Evolutionary conservation across 2,329 filamentous ascomycete genomes (phyloP), one percentile per base, ranked within the genome.

Genomic region (Colletotrichum cordylinicola): DNA sequence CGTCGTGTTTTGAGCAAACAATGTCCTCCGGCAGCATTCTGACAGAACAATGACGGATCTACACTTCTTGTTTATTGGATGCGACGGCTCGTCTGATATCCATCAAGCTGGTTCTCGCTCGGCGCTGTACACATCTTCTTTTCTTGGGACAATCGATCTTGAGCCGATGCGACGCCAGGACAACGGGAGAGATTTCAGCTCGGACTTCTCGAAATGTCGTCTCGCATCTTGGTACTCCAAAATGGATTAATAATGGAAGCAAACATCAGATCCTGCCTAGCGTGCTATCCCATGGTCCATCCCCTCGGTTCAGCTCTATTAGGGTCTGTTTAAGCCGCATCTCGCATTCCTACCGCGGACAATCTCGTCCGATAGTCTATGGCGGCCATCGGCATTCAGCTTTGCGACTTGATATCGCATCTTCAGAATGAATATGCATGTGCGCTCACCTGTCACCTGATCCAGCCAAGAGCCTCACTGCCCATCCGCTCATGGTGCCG

Each of bases 31-130:
- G 37, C 55, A 29, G 39, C 67, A 70, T 61, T 37, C 55, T 75
- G 64, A 68, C 64, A 65, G 73, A 65, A 68, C 58, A 62, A 73
- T 75, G 70, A 73, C 64, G 73, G 64, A 62, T 55, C 55, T n/a
- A 8, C 27, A 13, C 13, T 61, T 61, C 31, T 61, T 21, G 39
- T 31, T 16, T 35, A 27, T 33, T 73, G 37, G 27, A 35, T 27
- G 72, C 43, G 62, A 72, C 39, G 72, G 24, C 68, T 61, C 37
- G 37, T 67, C 29, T 39, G 60, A 58, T 60, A 33, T 61, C 27
- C 58, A 12, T 33, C 18, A n/a, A 61, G 27, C 24, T 8, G 27
- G 9, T n/a, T n/a, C n/a, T 21, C 31, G n/a, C 60, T 64, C 35
- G 31, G 10, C 24, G 29, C 58, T 8, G 9, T 61, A 27, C 58